Conservation (phyloP, 2,329 filamentous ascomycete genomes). For the Fusarium foetens region DNA sequence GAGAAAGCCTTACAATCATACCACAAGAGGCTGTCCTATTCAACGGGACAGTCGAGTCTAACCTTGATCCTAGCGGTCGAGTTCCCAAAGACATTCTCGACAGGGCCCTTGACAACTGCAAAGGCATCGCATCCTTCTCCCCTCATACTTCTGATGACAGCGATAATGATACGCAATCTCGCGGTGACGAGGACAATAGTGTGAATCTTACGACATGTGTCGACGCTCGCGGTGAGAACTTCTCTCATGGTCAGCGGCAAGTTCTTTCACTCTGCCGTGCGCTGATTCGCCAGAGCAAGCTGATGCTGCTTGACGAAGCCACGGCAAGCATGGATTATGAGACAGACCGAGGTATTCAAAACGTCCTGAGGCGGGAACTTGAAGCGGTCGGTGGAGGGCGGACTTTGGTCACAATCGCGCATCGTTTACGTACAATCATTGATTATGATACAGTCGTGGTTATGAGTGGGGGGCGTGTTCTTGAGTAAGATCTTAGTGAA, state of each 20-base stretch:
- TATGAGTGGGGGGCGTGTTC: constrained; percentile 62
- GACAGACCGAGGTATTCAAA: constrained; percentile 66
- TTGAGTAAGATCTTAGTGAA: constrained; percentile 56
- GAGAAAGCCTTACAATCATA: constrained; percentile 66
- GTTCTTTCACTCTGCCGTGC: constrained; percentile 68
- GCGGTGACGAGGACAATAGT: constrained; percentile 17
- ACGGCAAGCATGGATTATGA: constrained; percentile 69
- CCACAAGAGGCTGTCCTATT: constrained; percentile 69
- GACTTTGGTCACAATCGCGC: constrained; percentile 68
- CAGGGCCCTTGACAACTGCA: constrained; percentile 70
- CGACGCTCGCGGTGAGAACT: constrained; percentile 64
- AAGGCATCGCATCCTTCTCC: constrained; percentile 65
- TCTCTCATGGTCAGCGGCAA: constrained; percentile 67
- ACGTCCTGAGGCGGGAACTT: constrained; percentile 62
- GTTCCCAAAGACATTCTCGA: constrained; percentile 64
- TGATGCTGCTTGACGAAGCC: constrained; percentile 68
- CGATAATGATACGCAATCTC: constrained; percentile 38
- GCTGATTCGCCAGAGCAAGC: constrained; percentile 63
- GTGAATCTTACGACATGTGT: constrained; percentile 58
- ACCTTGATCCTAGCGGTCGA: constrained; percentile 72
- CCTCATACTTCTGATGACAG: constrained; percentile 51
- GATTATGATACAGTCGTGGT: constrained; percentile 69
- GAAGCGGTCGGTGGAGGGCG: constrained; percentile 55
- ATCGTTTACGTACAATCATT: constrained; percentile 67
- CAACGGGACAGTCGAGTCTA: constrained; percentile 62